Percentiles rank a stretch among this genome's conserved stretches.
Evolutionary conservation across 2,329 filamentous ascomycete species (phyloP).

Genomic region (Cladosporium sp.): DNA sequence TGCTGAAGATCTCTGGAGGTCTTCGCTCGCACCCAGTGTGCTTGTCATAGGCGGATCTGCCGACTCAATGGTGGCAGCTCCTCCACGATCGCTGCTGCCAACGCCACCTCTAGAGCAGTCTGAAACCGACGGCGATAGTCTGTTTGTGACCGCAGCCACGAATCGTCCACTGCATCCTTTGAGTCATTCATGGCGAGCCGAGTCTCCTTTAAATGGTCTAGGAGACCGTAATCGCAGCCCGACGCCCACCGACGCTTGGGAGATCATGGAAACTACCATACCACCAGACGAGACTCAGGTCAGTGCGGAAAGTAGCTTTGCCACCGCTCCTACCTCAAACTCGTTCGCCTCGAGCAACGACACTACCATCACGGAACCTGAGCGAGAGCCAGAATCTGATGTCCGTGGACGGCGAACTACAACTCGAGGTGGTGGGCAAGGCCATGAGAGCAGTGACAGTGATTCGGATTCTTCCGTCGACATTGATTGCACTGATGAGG

Average conservation of each 20-base stretch:
- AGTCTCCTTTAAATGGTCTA: constrained; percentile 61
- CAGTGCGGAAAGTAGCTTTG: constrained; percentile 77
- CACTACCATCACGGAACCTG: constrained; percentile 29
- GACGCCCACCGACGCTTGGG: constrained; percentile 66
- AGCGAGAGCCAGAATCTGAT: constrained; percentile 20
- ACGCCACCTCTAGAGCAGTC: constrained; percentile 12
- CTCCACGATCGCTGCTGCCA: background rate
- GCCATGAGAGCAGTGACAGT: constrained; percentile 47
- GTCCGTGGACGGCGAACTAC: constrained; percentile 31
- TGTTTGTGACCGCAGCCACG: constrained; percentile 16
- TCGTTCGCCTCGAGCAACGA: constrained; percentile 38
- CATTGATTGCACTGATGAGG: constrained; percentile 37
- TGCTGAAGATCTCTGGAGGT: background rate
- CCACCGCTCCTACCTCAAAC: constrained; percentile 57
- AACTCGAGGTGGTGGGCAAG: constrained; percentile 36
- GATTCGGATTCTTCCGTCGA: constrained; percentile 50
- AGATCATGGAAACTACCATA: constrained; percentile 74
- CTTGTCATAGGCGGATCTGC: background rate
- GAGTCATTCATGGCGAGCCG: constrained; percentile 26
- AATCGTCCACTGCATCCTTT: constrained; percentile 25
- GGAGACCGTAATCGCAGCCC: constrained; percentile 80
- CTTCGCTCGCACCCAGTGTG: background rate
- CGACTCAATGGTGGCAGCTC: background rate
- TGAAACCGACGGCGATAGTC: constrained; percentile 18
- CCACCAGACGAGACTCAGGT: constrained; percentile 77